phyloP scores from a whole-genome alignment of 306 rosid genomes.

The Rosa chinensis region DNA sequence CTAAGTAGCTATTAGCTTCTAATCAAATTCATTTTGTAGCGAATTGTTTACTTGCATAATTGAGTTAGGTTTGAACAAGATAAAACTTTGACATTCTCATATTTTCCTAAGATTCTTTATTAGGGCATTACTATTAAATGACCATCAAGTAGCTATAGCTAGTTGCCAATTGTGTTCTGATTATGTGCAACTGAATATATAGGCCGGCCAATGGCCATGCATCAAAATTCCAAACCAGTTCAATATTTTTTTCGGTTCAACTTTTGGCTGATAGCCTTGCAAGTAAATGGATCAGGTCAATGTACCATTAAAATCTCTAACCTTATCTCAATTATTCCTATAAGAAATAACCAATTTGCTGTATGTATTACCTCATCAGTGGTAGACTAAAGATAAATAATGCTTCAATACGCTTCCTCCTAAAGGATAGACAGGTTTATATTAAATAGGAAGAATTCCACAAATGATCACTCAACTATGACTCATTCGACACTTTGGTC shows the following conservation, averaged over 20 bases:
- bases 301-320: not conserved
- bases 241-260: not conserved
- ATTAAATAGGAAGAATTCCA: no score
- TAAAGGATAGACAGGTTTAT: no score
- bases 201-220: not conserved
- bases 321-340: not conserved
- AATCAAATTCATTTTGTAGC: not conserved
- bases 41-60: not conserved
- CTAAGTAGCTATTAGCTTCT: not conserved
- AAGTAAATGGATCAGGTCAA: not conserved
- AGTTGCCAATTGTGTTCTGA: not conserved
- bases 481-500: no score
- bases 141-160: not conserved
- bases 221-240: not conserved
- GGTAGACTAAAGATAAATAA: not conserved
- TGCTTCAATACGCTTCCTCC: no score
- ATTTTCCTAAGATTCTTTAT: not conserved
- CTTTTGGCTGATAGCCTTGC: not conserved
- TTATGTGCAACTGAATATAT: not conserved
- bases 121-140: not conserved
- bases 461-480: no score
- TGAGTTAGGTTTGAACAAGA: not conserved
- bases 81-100: not conserved
- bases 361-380: conserved; percentile 8
- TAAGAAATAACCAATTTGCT: not conserved